A percentile compares a stretch with the other conserved stretches of the same genome.
These are phyloP conservation scores for Primulina huaijiensis DNA, from an alignment of 257 asterid species.

Conservation along the genomic window DNA sequence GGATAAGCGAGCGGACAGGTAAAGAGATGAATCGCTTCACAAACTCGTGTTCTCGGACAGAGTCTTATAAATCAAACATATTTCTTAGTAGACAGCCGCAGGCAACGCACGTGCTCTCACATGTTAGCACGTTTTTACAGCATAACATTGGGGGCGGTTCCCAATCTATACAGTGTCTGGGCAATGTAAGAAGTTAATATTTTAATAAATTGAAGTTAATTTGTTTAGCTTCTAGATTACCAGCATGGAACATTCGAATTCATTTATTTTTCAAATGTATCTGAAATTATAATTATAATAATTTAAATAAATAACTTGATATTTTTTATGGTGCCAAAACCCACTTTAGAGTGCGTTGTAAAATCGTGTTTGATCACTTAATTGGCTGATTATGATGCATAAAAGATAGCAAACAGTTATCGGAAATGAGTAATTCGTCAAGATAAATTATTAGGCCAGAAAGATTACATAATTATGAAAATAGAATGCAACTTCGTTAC, in stretches of 20 bases:
- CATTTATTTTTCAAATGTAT: too few species aligned
- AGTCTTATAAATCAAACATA: constrained; percentile 19
- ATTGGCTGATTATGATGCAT: neutral
- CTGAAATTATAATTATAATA: too few species aligned
- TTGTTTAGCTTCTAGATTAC: neutral
- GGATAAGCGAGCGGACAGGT: constrained; percentile 26
- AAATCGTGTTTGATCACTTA: neutral
- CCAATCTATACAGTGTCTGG: neutral
- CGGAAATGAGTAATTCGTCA: neutral
- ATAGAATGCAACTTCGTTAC: neutral
- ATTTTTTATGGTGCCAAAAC: neutral
- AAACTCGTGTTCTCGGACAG: constrained; percentile 20
- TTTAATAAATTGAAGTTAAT: too few species aligned
- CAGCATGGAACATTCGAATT: too few species aligned
- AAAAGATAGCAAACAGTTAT: neutral
- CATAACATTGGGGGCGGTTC: neutral
- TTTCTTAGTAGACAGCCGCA: constrained; percentile 10
- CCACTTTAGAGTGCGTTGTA: neutral
- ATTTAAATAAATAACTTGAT: too few species aligned
- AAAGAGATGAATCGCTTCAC: constrained; percentile 21
- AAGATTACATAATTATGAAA: neutral
- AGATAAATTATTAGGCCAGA: neutral
- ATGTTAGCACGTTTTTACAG: constrained; percentile 1
- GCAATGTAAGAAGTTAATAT: neutral
- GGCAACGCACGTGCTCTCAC: constrained; percentile 18